phyloP scores from a whole-genome alignment of 805 yeast species.

The Saturnispora dispora region DNA sequence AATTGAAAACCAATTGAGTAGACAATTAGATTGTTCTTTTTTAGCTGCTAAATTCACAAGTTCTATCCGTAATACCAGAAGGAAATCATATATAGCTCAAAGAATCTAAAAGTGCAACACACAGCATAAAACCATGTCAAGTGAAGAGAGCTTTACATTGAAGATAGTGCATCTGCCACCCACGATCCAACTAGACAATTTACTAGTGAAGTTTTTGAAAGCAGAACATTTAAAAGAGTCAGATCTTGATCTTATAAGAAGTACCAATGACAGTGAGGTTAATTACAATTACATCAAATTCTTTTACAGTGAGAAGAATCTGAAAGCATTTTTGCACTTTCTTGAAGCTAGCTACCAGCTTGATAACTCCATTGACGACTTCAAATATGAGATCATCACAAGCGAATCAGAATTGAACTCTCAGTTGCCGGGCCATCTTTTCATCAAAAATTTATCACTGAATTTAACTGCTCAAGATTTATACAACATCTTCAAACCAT shows the following conservation, averaged over 20 bases:
- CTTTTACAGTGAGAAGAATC: conserved; percentile 11
- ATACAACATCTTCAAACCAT: conserved; percentile 29
- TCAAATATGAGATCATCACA: conserved; percentile 14
- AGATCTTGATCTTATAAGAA: conserved; percentile 16
- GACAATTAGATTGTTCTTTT: neutral
- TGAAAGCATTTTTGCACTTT: conserved; percentile 15
- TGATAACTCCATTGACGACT: conserved; percentile 1
- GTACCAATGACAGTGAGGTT: conserved; percentile 12
- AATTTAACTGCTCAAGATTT: conserved; percentile 32
- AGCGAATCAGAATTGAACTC: conserved; percentile 14
- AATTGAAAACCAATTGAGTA: neutral
- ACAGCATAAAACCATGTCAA: neutral
- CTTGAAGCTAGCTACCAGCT: neutral
- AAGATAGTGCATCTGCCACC: neutral
- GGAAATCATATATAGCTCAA: neutral
- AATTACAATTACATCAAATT: conserved; percentile 15
- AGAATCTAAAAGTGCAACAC: neutral
- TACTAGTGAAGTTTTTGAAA: conserved; percentile 15
- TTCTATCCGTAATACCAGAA: neutral
- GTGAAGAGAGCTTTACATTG: neutral
- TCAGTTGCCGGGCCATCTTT: conserved; percentile 45
- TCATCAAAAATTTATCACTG: conserved; percentile 41
- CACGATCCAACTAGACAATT: conserved; percentile 11
- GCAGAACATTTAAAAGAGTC: conserved; percentile 8
- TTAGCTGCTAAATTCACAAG: neutral